Percentiles rank a stretch among this genome's conserved stretches.
Evolutionary conservation across 2,329 filamentous ascomycete genomes (phyloP).

Genomic region (Thielaviopsis ethacetica): DNA sequence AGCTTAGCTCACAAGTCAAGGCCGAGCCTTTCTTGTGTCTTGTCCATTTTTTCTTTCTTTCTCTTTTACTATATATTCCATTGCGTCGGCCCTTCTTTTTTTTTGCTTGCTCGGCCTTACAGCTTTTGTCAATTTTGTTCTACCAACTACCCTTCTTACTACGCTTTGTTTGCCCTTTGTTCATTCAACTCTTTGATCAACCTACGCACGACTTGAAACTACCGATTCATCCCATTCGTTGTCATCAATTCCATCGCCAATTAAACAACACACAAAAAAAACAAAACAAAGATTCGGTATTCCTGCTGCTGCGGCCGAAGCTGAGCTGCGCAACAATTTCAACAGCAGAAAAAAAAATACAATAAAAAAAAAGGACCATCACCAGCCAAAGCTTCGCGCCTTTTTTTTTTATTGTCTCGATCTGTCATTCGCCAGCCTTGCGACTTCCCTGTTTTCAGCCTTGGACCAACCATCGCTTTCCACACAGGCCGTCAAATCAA

Average conservation of each 20-base stretch:
- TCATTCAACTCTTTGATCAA: background rate
- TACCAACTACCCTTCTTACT: too few species aligned
- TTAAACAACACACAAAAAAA: background rate
- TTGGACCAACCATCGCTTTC: background rate
- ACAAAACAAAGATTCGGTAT: background rate
- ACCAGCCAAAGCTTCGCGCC: too few species aligned
- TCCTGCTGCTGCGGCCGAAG: background rate
- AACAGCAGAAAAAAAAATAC: too few species aligned
- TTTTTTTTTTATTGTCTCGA: background rate
- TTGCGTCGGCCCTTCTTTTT: background rate
- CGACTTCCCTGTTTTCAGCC: background rate
- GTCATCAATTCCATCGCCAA: background rate
- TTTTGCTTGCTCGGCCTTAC: too few species aligned
- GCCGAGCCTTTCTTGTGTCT: background rate
- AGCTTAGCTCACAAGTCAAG: background rate
- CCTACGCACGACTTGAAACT: too few species aligned
- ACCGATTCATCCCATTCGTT: background rate
- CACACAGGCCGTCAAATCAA: too few species aligned
- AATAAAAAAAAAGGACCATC: too few species aligned
- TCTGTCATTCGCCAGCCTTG: background rate
- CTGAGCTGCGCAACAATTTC: background rate
- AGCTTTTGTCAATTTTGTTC: too few species aligned
- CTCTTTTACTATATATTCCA: background rate
- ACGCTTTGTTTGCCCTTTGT: too few species aligned
- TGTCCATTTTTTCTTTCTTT: background rate